A percentile compares a stretch with the other conserved stretches of the same genome.
These are phyloP conservation scores for Sporothrix variecibatus DNA, from an alignment of 2,329 filamentous ascomycete genomes.

Conservation along the genomic window DNA sequence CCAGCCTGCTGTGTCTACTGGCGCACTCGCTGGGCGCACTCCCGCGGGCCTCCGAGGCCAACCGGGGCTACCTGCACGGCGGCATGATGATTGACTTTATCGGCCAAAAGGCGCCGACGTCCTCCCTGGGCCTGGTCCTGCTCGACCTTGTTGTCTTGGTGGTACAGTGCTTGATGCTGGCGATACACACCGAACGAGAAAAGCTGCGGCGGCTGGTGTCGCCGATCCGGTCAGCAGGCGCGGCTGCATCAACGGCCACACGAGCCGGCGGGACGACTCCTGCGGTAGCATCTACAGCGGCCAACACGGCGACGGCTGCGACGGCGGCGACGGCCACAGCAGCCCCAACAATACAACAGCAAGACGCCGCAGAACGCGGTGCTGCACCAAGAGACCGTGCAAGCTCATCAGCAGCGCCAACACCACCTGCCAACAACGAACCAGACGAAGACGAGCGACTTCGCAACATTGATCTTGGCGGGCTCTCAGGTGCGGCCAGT, in stretches of 20 bases:
- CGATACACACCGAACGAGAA: constrained; percentile 63
- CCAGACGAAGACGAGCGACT: constrained; percentile 29
- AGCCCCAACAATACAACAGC: constrained; percentile 36
- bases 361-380: constrained; percentile 15
- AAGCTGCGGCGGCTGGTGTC: constrained; percentile 53
- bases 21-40: constrained; percentile 59
- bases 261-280: not conserved
- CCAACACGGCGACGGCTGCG: not conserved
- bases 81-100: constrained; percentile 69
- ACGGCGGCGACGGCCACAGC: not conserved
- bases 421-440: constrained; percentile 26
- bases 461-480: constrained; percentile 22
- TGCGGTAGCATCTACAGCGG: not conserved
- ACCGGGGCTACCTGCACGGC: constrained; percentile 67
- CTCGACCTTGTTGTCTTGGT: constrained; percentile 58
- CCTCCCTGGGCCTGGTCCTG: constrained; percentile 55
- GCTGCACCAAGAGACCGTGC: constrained; percentile 42
- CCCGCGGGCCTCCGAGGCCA: constrained; percentile 59
- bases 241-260: constrained; percentile 29
- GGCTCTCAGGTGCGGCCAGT: constrained; percentile 29
- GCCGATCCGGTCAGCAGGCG: constrained; percentile 25
- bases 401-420: constrained; percentile 40
- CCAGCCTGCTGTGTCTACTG: constrained; percentile 62
- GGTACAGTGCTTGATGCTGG: constrained; percentile 65
- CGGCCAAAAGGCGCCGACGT: constrained; percentile 64